These are phyloP conservation scores for Pseudogymnoascus sp. DNA, from an alignment of 2,329 filamentous ascomycete genomes.

Conservation along the genomic window DNA sequence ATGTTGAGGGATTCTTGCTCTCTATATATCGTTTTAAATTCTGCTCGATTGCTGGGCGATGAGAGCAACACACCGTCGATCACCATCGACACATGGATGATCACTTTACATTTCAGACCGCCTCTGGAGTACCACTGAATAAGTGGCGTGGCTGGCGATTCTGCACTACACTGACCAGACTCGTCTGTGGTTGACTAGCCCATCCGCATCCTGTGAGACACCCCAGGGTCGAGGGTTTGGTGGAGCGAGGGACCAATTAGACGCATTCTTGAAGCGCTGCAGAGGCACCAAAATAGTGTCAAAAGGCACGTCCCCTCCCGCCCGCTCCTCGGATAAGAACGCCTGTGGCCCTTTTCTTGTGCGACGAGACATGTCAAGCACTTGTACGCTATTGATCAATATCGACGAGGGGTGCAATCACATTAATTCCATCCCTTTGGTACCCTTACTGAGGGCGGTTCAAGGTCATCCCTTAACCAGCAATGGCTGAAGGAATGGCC, in stretches of 20 bases:
- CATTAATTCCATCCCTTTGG: neutral
- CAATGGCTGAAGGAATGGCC: neutral
- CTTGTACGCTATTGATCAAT: neutral
- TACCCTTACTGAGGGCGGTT: neutral
- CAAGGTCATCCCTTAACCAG: neutral
- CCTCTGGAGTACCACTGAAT: neutral
- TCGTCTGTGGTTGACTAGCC: neutral
- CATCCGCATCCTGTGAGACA: neutral
- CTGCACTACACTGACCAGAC: neutral
- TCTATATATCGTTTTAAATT: neutral
- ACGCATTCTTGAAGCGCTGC: neutral
- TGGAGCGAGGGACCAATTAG: neutral
- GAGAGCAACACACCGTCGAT: neutral
- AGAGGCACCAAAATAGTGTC: constrained; percentile 5
- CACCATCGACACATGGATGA: neutral
- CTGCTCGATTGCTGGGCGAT: neutral
- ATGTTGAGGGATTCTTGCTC: neutral
- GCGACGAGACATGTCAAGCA: neutral
- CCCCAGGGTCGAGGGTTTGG: neutral
- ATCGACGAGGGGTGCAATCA: neutral
- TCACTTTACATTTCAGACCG: neutral
- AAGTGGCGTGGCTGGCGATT: constrained; percentile 3
- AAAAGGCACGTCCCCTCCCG: constrained; percentile 2
- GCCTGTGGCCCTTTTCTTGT: neutral
- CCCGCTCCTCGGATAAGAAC: neutral